Evolutionary conservation across 164 flowering plant genomes (phyloP), one percentile per base, ranked within the genome.

Genomic region (Paratinospora sagittata): DNA sequence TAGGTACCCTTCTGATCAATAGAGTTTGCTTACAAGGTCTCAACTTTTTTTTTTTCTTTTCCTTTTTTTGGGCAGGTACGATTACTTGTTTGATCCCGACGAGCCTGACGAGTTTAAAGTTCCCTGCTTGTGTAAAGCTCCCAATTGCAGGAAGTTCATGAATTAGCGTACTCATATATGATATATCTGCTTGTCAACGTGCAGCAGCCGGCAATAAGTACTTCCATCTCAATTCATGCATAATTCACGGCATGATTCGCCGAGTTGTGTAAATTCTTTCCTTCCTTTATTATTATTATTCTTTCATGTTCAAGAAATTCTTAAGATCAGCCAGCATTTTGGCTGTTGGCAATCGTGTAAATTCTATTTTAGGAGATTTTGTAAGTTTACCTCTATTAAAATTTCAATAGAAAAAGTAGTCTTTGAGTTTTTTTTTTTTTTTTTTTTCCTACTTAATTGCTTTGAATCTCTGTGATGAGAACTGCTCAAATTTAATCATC

Each of bases 121-220:
- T 26, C 98, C 97, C 41, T 95, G 98, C 74, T 82, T 84, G 10
- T 95, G 98, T 80, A 84, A 78, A 83, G 84, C 97, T 74, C 84
- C 92, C 36, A 83, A 82, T 72, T 95, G 98, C 70, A 75, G 97
- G 66, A 87, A 86, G 74, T 92, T 85, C 80, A 90, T 95, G 99
- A 91, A 94, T 74, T 92, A 84, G 83, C 82, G 7, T 52, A 65
- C 68, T n/a, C 21, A n/a, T n/a, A n/a, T 30, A 30, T n/a, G n/a
- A n/a, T n/a, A 52, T n/a, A 52, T 52, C 60, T 52, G 21, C 4
- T 41, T 52, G 8, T 52, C 24, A 52, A 17, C 60, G 21, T n/a
- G n/a, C 60, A 17, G 21, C 60, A 6, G 21, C 34, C 60, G 19
- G 33, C 34, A 30, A 2, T 30, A 2, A 8, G 64, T 61, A 0